Evolutionary conservation across 257 asterid species (phyloP).

Genomic region (Salvia rosmarinus): DNA sequence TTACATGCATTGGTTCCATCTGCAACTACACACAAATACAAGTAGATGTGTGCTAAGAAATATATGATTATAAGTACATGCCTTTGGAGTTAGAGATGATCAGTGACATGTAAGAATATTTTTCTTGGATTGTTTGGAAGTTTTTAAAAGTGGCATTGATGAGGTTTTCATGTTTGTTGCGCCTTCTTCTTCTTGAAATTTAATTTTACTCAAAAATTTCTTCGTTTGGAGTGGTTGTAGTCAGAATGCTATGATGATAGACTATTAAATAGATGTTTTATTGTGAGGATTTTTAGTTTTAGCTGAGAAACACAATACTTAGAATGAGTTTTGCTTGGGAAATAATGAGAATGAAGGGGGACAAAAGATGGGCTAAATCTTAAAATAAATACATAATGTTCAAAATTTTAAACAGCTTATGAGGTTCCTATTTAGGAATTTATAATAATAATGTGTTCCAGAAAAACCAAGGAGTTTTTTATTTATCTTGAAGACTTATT

Average conservation of each 20-base stretch:
- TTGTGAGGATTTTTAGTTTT: background rate
- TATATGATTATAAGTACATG: slow-evolving; percentile 14
- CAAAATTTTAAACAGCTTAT: too few relatives aligned
- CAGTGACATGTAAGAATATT: background rate
- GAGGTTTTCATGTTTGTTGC: slow-evolving; percentile 7
- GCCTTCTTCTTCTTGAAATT: background rate
- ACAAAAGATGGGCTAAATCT: background rate
- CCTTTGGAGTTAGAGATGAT: background rate
- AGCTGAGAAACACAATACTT: background rate
- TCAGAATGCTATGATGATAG: background rate
- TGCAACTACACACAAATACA: background rate
- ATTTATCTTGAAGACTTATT: background rate
- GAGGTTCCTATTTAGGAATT: too few relatives aligned
- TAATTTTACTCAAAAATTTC: background rate
- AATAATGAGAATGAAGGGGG: background rate
- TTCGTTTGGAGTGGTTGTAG: background rate
- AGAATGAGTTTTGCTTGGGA: background rate
- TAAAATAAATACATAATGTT: too few relatives aligned
- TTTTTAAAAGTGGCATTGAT: background rate
- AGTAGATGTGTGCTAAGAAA: slow-evolving; percentile 1
- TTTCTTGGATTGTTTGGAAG: background rate
- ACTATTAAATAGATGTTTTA: background rate
- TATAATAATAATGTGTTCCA: too few relatives aligned
- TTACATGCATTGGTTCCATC: slow-evolving; percentile 29
- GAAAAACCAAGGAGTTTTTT: too few relatives aligned